Evolutionary conservation across 208 protist species (phyloP).

Genomic region (Trichomonas vaginalis): DNA sequence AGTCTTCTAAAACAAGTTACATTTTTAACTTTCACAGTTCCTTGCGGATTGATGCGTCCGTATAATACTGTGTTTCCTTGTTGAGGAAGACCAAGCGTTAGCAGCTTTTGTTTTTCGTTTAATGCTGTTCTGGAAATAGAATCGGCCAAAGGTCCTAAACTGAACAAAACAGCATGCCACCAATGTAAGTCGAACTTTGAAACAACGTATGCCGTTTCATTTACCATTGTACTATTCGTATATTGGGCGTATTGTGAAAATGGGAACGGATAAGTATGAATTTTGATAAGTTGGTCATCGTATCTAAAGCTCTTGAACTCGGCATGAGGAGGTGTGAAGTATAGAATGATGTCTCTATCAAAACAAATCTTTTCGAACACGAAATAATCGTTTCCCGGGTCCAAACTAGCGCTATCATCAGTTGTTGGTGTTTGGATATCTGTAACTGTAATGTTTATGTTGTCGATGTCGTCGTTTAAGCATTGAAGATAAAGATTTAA

Average conservation of each 20-base stretch:
- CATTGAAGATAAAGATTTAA: neutral
- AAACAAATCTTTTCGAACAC: neutral
- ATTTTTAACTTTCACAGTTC: neutral
- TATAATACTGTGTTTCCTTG: neutral
- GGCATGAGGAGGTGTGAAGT: neutral
- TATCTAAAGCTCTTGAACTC: neutral
- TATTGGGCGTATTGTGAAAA: neutral
- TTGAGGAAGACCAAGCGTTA: neutral
- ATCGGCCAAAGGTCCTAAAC: neutral
- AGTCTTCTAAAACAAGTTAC: neutral
- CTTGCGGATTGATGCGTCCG: neutral
- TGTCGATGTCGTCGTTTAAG: neutral
- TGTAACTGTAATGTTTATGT: neutral
- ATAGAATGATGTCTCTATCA: neutral
- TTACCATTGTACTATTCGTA: neutral
- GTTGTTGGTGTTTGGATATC: neutral
- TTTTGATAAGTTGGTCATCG: neutral
- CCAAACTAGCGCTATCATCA: neutral
- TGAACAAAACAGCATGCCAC: neutral
- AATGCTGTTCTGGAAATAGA: neutral
- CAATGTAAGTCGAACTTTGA: neutral
- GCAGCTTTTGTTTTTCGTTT: neutral
- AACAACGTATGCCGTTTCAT: neutral
- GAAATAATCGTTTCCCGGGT: neutral
- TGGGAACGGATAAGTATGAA: neutral